Base-by-base conservation (phyloP, 345 rosid genomes). In the Dipteronia sinensis region DNA sequence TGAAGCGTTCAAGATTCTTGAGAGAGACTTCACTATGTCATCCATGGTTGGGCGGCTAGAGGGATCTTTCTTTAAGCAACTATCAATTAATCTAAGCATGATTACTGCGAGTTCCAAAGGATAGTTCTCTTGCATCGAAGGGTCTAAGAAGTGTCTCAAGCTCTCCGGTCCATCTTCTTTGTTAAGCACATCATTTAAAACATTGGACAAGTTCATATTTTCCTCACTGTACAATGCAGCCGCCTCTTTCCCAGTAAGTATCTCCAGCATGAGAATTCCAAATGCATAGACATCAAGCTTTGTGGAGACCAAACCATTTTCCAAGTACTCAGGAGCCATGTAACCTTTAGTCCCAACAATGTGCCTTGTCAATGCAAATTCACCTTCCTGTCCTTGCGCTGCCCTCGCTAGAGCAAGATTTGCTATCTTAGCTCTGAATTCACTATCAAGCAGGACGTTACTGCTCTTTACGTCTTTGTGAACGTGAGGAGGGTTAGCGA, bases 261-360 rank as follows among this genome's bases (percentile, higher is more conserved):
- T 83, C 89, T 93, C 97, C 80, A 87, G 77, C 80, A 89, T 59
- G 29, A 94, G 83, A 78, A 93, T 86, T 29, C 98, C 98, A 72
- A 90, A 94, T 19, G 98, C 92, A 76, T 88, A 94, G 42, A 93
- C 90, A 76, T 94, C 97, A n/a, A 93, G 84, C 83, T 90, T 94
- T 65, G 94, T 83, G 19, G 94, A 89, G 31, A 93, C 85, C 3
- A 94, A 51, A 51, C 97, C 97, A 61, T 89, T 87, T 81, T 93
- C 94, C 83, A 94, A 53, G 79, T 94, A 94, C 82, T 94, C 97
- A 0, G 97, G 97, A 76, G 97, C 93, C 90, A 94, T 86, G 74
- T 90, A 93, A 19, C 97, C 97, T 82, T 80, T 89, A 6, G 92
- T 94, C 76, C 97, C 98, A 71, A 93, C 89, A 34, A 94, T 90